These are phyloP conservation scores for Cryptosporidium ubiquitum DNA, from an alignment of 169 alveolate species.

Conservation along the genomic window DNA sequence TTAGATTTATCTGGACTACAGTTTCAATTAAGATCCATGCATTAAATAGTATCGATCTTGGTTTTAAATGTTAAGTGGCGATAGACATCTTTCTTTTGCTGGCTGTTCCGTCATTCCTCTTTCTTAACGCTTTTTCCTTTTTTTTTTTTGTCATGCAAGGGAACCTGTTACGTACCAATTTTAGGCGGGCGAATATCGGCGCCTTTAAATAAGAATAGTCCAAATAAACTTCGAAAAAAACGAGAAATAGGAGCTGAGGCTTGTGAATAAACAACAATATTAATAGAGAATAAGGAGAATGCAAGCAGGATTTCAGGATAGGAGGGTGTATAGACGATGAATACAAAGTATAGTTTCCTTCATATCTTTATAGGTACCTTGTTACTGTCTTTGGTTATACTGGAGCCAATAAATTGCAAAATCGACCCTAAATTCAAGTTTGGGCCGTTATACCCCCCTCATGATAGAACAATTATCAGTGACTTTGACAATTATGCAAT, in stretches of 20 bases:
- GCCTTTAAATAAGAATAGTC: background rate
- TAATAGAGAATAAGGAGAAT: slow-evolving; percentile 1
- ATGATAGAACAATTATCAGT: slow-evolving; percentile 38
- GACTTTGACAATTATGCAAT: slow-evolving; percentile 67
- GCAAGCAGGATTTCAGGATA: slow-evolving; percentile 3
- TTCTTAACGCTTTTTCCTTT: no score
- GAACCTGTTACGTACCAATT: background rate
- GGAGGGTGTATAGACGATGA: background rate
- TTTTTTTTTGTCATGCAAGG: background rate
- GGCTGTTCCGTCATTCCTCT: background rate
- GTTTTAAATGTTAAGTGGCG: background rate
- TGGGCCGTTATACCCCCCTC: slow-evolving; percentile 56
- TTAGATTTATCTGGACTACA: background rate
- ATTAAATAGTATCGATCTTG: background rate
- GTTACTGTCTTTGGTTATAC: background rate
- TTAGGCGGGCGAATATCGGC: background rate
- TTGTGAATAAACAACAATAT: no score
- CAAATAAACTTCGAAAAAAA: background rate
- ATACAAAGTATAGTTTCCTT: background rate
- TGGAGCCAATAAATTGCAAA: slow-evolving; percentile 4
- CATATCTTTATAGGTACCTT: background rate
- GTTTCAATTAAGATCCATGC: background rate
- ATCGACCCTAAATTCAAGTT: slow-evolving; percentile 21
- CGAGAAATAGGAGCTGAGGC: background rate
- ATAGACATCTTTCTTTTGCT: background rate